Conservation (phyloP, 1,139 yeast genomes). For the Zhuliangozyma blackwelliae region DNA sequence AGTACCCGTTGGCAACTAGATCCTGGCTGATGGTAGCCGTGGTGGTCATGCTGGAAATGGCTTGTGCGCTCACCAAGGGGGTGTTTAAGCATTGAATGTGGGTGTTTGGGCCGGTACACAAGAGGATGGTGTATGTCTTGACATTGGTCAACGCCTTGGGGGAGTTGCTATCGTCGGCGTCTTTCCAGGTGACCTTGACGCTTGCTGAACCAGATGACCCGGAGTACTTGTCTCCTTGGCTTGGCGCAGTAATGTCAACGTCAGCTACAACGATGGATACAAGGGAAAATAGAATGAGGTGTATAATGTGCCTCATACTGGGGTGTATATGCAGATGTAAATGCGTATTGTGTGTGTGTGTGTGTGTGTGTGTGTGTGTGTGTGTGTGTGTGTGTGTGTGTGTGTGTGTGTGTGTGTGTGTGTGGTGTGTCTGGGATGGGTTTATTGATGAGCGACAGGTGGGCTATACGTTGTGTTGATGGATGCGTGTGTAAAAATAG, state of each 20-base stretch:
- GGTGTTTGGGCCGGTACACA: slow-evolving; percentile 62
- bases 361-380: too few relatives aligned
- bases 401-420: too few relatives aligned
- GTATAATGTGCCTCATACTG: slow-evolving; percentile 1
- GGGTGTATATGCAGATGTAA: neutral
- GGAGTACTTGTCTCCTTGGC: slow-evolving; percentile 41
- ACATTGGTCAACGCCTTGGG: slow-evolving; percentile 35
- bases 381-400: too few relatives aligned
- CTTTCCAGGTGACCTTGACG: slow-evolving; percentile 56
- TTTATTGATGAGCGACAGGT: too few relatives aligned
- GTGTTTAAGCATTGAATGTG: slow-evolving; percentile 38
- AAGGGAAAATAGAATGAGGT: slow-evolving; percentile 2
- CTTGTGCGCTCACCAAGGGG: slow-evolving; percentile 19
- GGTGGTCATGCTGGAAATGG: slow-evolving; percentile 25
- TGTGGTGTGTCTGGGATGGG: too few relatives aligned
- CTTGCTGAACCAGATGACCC: slow-evolving; percentile 47
- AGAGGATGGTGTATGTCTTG: slow-evolving; percentile 43
- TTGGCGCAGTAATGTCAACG: slow-evolving; percentile 53
- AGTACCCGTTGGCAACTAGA: slow-evolving; percentile 58
- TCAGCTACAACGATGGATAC: slow-evolving; percentile 38
- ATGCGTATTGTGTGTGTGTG: too few relatives aligned
- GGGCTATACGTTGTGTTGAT: too few relatives aligned
- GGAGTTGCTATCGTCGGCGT: slow-evolving; percentile 42
- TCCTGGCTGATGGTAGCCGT: slow-evolving; percentile 39
- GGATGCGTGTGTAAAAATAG: too few relatives aligned